These are phyloP conservation scores for Termitomyces sp. DNA, from an alignment of 768 basidiomycete genomes.

Conservation along the genomic window DNA sequence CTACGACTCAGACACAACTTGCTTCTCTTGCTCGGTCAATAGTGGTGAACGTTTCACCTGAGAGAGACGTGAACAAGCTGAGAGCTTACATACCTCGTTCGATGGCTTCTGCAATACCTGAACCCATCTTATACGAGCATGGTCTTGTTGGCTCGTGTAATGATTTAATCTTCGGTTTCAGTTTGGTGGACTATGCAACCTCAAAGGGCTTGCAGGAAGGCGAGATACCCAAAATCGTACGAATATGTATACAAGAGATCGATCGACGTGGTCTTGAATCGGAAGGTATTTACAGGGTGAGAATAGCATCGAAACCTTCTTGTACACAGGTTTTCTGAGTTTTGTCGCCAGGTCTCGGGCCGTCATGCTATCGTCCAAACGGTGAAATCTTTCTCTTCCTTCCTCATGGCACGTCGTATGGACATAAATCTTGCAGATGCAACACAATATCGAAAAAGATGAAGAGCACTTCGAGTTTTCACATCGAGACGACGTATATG, in stretches of 20 bases:
- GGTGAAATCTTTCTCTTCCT: slow-evolving; percentile 33
- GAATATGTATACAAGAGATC: slow-evolving; percentile 77
- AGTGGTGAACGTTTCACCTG: slow-evolving; percentile 64
- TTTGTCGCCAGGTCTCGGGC: slow-evolving; percentile 62
- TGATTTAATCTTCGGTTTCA: slow-evolving; percentile 88
- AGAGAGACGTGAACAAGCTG: slow-evolving; percentile 61
- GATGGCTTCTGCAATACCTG: slow-evolving; percentile 61
- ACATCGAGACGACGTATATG: slow-evolving; percentile 71
- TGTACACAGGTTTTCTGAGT: neutral
- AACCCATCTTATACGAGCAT: slow-evolving; percentile 71
- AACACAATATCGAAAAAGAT: slow-evolving; percentile 83
- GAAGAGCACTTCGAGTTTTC: slow-evolving; percentile 72
- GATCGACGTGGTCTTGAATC: slow-evolving; percentile 72
- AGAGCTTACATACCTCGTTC: slow-evolving; percentile 54
- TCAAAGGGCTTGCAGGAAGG: slow-evolving; percentile 68
- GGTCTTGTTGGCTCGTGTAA: slow-evolving; percentile 79
- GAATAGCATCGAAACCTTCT: slow-evolving; percentile 15
- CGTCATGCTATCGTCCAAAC: slow-evolving; percentile 81
- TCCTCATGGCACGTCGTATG: neutral
- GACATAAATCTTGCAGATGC: slow-evolving; percentile 43
- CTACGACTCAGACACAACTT: slow-evolving; percentile 68
- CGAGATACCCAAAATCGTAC: slow-evolving; percentile 74
- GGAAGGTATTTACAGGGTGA: slow-evolving; percentile 79
- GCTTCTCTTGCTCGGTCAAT: slow-evolving; percentile 57
- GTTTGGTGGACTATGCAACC: slow-evolving; percentile 84